Conservation (phyloP, 306 rosid species). For the Cicer chorassanicum region DNA sequence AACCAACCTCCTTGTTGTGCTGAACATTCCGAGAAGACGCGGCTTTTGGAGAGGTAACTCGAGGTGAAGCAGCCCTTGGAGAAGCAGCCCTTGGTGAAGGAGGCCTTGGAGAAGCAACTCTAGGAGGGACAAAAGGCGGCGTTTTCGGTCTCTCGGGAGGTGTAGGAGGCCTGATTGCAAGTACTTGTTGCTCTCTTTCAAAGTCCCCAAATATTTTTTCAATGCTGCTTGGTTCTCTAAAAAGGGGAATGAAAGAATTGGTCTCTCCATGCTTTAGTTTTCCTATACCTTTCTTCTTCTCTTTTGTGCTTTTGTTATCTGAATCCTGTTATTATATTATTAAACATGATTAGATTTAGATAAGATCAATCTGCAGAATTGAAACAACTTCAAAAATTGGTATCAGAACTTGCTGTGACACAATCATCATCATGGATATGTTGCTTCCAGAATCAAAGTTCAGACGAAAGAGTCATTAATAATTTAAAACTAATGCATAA, state of each 20-base stretch:
- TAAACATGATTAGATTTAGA: slow-evolving; percentile 38
- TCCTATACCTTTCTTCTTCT: slow-evolving; percentile 80
- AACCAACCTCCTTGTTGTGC: slow-evolving; percentile 59
- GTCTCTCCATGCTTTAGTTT: slow-evolving; percentile 80
- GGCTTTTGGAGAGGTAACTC: slow-evolving; percentile 61
- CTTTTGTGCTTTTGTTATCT: slow-evolving; percentile 74
- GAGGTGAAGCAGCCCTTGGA: slow-evolving; percentile 57
- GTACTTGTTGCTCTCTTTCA: slow-evolving; percentile 88
- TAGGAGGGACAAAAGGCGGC: slow-evolving; percentile 67
- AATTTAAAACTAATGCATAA: slow-evolving; percentile 32
- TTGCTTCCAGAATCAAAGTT: slow-evolving; percentile 31
- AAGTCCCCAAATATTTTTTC: slow-evolving; percentile 95
- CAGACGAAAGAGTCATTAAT: neutral
- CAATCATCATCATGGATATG: slow-evolving; percentile 18
- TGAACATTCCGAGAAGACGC: slow-evolving; percentile 58
- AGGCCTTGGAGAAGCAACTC: slow-evolving; percentile 63
- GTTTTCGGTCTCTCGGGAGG: slow-evolving; percentile 75
- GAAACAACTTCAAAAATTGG: slow-evolving; percentile 21
- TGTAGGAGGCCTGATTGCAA: slow-evolving; percentile 60
- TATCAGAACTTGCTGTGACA: slow-evolving; percentile 15
- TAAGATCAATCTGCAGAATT: slow-evolving; percentile 17
- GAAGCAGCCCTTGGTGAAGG: slow-evolving; percentile 60
- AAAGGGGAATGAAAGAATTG: slow-evolving; percentile 85
- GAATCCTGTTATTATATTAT: slow-evolving; percentile 61
- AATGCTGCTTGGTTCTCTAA: slow-evolving; percentile 94